Conservation (phyloP, 768 basidiomycete genomes). For the Leccinum boreale region DNA sequence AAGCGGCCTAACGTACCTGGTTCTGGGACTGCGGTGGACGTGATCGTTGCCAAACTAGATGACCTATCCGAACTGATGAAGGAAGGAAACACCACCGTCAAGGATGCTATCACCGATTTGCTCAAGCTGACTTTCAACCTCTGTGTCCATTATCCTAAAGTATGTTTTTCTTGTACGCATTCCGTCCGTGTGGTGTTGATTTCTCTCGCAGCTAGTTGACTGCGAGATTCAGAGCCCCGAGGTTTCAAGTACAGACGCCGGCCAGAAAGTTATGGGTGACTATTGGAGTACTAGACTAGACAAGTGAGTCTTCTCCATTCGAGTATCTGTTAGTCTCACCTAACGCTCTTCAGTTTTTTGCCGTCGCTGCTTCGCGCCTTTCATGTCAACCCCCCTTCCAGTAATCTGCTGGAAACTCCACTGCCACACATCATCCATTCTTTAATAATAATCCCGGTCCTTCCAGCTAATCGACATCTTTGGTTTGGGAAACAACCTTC, state of each 20-base stretch:
- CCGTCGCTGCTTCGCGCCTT: constrained; percentile 70
- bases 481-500: constrained; percentile 59
- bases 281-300: constrained; percentile 74
- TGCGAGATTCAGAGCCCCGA: constrained; percentile 40
- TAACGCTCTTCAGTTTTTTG: constrained; percentile 44
- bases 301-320: constrained; percentile 42
- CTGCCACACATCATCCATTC: constrained; percentile 80
- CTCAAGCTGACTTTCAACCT: constrained; percentile 86
- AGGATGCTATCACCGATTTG: constrained; percentile 77
- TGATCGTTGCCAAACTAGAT: constrained; percentile 61
- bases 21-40: constrained; percentile 52
- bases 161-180: constrained; percentile 18
- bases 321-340: not conserved
- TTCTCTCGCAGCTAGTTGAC: constrained; percentile 33
- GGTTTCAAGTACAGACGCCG: constrained; percentile 12
- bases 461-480: constrained; percentile 46
- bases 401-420: constrained; percentile 65
- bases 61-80: constrained; percentile 47
- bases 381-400: constrained; percentile 56
- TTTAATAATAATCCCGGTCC: constrained; percentile 75
- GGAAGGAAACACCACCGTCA: constrained; percentile 38
- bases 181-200: not conserved
- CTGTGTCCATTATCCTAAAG: constrained; percentile 78
- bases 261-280: constrained; percentile 62
- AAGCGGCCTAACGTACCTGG: constrained; percentile 46